A percentile compares a stretch with the other conserved stretches of the same genome.
phyloP scores from a whole-genome alignment of 139 green algal genomes.

The Closterium sp. region DNA sequence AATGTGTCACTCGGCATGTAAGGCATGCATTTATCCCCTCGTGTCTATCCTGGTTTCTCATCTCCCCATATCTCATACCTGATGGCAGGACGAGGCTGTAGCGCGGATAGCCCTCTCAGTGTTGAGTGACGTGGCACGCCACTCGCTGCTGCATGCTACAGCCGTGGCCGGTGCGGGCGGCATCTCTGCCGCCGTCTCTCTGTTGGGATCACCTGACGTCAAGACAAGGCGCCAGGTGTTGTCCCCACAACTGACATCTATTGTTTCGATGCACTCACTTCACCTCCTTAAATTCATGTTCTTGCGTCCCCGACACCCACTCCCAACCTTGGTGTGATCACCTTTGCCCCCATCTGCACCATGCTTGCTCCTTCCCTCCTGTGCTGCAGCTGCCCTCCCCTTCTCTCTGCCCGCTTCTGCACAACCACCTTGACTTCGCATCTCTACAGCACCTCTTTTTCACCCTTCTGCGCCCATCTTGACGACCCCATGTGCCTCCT shows the following conservation, averaged over 20 bases:
- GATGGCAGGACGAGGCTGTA: neutral
- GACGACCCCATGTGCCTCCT: neutral
- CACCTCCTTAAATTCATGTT: neutral
- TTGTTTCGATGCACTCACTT: no score
- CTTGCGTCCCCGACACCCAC: neutral
- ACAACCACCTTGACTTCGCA: neutral
- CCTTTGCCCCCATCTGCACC: neutral
- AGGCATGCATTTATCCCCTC: no score
- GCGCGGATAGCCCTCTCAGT: conserved; percentile 74
- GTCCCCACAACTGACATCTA: no score
- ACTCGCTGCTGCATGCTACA: conserved; percentile 65
- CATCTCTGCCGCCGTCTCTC: no score
- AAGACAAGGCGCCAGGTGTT: no score
- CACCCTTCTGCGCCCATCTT: neutral
- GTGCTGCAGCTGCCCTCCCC: neutral
- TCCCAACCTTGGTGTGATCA: neutral
- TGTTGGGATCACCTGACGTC: no score
- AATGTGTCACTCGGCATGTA: no score
- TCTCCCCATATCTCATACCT: no score
- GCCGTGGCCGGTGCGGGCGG: conserved; percentile 64
- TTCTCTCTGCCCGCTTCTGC: neutral
- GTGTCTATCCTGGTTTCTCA: no score
- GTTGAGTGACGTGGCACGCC: conserved; percentile 83
- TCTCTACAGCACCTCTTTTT: neutral
- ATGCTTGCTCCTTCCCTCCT: neutral